Percentiles rank a stretch among this genome's conserved stretches.
Evolutionary conservation across 768 basidiomycete genomes (phyloP).

Genomic region (Daedaleopsis nitida): DNA sequence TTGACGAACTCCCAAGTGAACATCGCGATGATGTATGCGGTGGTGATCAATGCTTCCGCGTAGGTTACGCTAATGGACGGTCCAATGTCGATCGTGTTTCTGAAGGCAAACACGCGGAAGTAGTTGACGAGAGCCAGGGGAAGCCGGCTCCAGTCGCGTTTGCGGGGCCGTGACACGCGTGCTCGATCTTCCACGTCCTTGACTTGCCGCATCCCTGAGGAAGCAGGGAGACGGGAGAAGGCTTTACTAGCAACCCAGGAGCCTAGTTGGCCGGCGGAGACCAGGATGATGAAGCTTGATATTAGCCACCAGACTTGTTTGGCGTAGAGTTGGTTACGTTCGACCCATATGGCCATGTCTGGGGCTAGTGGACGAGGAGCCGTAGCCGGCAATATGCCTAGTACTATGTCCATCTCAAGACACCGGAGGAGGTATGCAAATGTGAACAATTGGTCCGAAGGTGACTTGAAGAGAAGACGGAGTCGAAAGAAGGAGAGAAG

Average conservation of each 20-base stretch:
- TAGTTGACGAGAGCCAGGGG: constrained; percentile 30
- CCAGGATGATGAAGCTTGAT: constrained; percentile 43
- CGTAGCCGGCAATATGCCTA: neutral
- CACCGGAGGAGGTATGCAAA: neutral
- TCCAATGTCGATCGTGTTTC: constrained; percentile 35
- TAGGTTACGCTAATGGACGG: constrained; percentile 34
- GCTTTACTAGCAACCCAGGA: constrained; percentile 19
- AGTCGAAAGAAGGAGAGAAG: neutral
- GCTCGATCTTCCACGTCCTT: too few relatives aligned
- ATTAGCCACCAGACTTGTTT: constrained; percentile 46
- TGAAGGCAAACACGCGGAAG: constrained; percentile 35
- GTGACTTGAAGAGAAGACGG: neutral
- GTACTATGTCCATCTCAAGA: neutral
- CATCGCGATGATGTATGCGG: constrained; percentile 35
- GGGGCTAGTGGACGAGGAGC: neutral
- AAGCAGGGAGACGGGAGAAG: neutral
- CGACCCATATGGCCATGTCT: neutral
- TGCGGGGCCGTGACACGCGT: neutral
- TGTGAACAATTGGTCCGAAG: neutral
- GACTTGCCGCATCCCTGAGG: neutral
- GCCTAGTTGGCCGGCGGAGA: constrained; percentile 37
- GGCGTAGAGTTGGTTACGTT: constrained; percentile 35
- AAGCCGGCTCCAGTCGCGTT: constrained; percentile 22
- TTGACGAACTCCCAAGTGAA: constrained; percentile 31
- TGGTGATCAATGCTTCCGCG: constrained; percentile 39